Base-by-base conservation (phyloP, 2,329 filamentous ascomycete species). In the Emmonsia crescens region DNA sequence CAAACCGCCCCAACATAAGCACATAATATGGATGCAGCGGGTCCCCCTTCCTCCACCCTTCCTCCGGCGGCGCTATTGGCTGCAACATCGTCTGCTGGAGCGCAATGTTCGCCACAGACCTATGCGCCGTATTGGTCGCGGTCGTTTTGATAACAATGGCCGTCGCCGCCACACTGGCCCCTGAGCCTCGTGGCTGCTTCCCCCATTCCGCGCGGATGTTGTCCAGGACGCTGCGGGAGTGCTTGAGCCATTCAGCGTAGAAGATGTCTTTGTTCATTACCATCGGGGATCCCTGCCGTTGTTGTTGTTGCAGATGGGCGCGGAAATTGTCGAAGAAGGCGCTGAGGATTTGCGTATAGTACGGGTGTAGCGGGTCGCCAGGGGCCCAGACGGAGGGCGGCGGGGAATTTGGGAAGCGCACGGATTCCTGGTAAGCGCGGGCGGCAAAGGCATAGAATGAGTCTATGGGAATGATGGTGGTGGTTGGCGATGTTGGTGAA, bases 171-270 rank as follows among this genome's bases (percentile, higher is more conserved):
- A 12, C 2, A 5, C 44, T 9, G 1, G n/a, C 3, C n/a, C 42
- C 59, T 21, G 64, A 65, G 19, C 64, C 61, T 10, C 63, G 48
- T 6, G 64, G 61, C 38, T 63, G 49, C 21, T 59, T 38, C 33
- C 59, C 57, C 64, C 65, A 66, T 61, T 64, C 61, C n/a, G 61
- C 57, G 24, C 64, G 61, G 36, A 66, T 63, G n/a, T 65, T 65
- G 33, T 63, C 64, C 46, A 64, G 60, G 46, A 66, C 64, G 56
- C 62, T 66, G 48, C 62, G 60, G 42, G 60, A 44, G 52, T 66
- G 65, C 24, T 49, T 60, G 33, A 64, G 52, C 61, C 62, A 66
- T 60, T 66, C 64, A 51, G 57, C 59, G 8, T 52, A 42, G 38
- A 65, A 64, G 21, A 21, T 46, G 9, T 44, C 33, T 29, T 60